These are phyloP conservation scores for Septoria linicola DNA, from an alignment of 2,329 filamentous ascomycete species.

Conservation along the genomic window DNA sequence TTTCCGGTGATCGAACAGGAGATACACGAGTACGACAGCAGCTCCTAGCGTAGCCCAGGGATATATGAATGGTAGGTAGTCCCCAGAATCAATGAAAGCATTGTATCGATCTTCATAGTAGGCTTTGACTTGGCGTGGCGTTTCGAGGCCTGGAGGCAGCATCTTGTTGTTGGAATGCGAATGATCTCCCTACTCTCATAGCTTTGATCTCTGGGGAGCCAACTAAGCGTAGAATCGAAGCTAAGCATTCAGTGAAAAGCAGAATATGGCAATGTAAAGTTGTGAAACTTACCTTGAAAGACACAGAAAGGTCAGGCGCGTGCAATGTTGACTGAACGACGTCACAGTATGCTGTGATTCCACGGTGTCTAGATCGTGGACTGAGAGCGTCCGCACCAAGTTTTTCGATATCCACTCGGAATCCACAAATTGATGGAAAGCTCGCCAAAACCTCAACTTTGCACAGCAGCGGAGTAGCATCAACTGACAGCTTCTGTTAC, in stretches of 20 bases:
- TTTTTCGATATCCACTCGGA: no score
- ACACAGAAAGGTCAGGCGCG: background rate
- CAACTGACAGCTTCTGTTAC: no score
- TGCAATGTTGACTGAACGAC: background rate
- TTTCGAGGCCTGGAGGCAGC: slow-evolving; percentile 32
- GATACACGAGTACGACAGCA: slow-evolving; percentile 47
- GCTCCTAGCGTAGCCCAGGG: slow-evolving; percentile 45
- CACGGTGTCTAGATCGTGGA: no score
- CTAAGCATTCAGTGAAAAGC: no score
- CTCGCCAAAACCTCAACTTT: no score
- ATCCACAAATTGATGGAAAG: no score
- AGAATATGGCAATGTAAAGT: no score
- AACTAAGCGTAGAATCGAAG: no score
- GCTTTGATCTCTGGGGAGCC: no score
- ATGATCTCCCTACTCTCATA: background rate
- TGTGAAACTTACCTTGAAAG: slow-evolving; percentile 4
- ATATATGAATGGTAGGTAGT: slow-evolving; percentile 46
- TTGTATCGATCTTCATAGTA: slow-evolving; percentile 45
- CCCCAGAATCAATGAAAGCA: slow-evolving; percentile 40
- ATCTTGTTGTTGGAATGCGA: slow-evolving; percentile 19
- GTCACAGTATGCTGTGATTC: background rate
- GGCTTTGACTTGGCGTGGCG: slow-evolving; percentile 30
- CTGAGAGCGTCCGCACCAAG: no score
- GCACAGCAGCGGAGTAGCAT: background rate
- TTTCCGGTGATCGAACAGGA: slow-evolving; percentile 51